These are phyloP conservation scores for Phytopythium montanum DNA, from an alignment of 352 stramenopile species.

Conservation along the genomic window DNA sequence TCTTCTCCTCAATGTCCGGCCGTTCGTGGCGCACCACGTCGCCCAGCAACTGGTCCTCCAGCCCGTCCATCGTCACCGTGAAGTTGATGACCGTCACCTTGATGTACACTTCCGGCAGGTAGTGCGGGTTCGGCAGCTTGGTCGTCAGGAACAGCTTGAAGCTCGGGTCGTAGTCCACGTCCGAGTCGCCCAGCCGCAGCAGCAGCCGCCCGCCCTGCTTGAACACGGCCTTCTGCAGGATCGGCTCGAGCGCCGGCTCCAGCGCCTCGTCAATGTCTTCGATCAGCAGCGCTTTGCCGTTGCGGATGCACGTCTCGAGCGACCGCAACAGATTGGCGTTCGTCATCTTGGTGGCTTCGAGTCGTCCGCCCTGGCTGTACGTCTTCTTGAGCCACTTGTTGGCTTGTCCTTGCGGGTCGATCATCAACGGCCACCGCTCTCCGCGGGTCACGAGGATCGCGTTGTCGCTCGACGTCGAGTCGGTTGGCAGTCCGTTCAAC, in stretches of 20 bases:
- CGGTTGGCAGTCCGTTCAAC: conserved; percentile 88
- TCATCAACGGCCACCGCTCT: conserved; percentile 93
- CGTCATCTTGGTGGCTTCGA: conserved; percentile 90
- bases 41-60: conserved; percentile 92
- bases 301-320: conserved; percentile 91
- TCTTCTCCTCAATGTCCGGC: conserved; percentile 93
- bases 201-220: conserved; percentile 87
- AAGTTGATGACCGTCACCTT: conserved; percentile 97
- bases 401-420: conserved; percentile 92
- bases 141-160: conserved; percentile 94
- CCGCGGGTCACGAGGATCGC: conserved; percentile 89
- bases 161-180: conserved; percentile 91
- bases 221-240: conserved; percentile 92
- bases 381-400: conserved; percentile 96
- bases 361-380: conserved; percentile 30
- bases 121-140: conserved; percentile 93
- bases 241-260: conserved; percentile 90
- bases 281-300: conserved; percentile 88
- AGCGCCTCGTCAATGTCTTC: conserved; percentile 92
- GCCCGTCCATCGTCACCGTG: conserved; percentile 92
- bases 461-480: conserved; percentile 92
- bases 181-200: conserved; percentile 89
- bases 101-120: conserved; percentile 94
- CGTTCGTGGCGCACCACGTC: conserved; percentile 91
- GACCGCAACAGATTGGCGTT: conserved; percentile 88